Evolutionary conservation across 2,329 filamentous ascomycete genomes (phyloP), one percentile per base, ranked within the genome.

Genomic region (Parastagonospora nodorum): DNA sequence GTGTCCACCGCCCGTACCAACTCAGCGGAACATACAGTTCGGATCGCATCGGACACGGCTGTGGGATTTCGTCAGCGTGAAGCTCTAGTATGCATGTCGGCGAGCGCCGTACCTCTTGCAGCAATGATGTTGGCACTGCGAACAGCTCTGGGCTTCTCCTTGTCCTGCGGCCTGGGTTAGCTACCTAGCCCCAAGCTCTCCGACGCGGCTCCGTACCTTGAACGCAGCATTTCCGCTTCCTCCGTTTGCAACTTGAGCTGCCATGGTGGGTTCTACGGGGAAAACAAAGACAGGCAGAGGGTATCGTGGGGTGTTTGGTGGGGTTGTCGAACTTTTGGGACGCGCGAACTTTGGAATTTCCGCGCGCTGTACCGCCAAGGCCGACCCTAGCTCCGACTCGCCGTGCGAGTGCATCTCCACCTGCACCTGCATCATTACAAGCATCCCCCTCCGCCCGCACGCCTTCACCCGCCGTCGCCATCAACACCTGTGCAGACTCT

Each of bases 81-180:
- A 42, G 30, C 44, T 53, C 29, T 19, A 5, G 8, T 27, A 19
- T 9, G 37, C 40, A 73, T 64, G 75, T 24, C 1, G 7, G 4
- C 31, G 42, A 32, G 14, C 42, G 14, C 58, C 79, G 66, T 83
- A 93, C 91, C 91, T 90, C 93, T 86, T 67, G 94, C 94, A 66
- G 94, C 94, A 71, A 96, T 89, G 77, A 99, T 97, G 79, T 99
- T 99, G 71, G 90, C 90, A 60, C 90, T 92, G 66, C 94, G 89
- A 61, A 99, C 94, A 62, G 94, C 94, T 82, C 94, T 88, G 64
- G 94, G 94, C 90, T 99, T 99, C 82, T 97, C 94, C 86, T 97
- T 99, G 75, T 87, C 85, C 82, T 85, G 66, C 49, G 63, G 57
- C 58, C 45, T 51, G 58, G 58, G 70, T 82, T 67, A 82, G 74